phyloP scores from a whole-genome alignment of 768 basidiomycete genomes.

The Boletus tylopilopsis region DNA sequence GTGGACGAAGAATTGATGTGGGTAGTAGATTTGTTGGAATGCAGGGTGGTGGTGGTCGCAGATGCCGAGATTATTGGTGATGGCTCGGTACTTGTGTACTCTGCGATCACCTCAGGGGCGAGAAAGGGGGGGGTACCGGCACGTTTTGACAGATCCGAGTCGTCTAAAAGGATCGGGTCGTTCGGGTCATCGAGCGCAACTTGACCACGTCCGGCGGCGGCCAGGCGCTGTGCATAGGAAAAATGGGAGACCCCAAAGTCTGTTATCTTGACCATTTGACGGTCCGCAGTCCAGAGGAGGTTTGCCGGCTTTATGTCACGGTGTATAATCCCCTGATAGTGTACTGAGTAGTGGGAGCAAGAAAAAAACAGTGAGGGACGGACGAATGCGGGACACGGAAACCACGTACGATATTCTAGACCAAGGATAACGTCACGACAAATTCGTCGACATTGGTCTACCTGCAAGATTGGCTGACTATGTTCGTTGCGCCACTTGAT shows the following conservation, averaged over 20 bases:
- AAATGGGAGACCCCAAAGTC: conserved; percentile 99
- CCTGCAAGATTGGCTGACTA: conserved; percentile 69
- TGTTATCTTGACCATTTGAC: conserved; percentile 89
- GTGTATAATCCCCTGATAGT: conserved; percentile 97
- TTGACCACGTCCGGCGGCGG: conserved; percentile 48
- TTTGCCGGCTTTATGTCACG: conserved; percentile 99
- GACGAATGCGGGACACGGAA: conserved; percentile 4
- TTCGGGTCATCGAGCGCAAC: conserved; percentile 41
- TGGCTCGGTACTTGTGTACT: conserved; percentile 42
- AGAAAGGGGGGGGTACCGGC: conserved; percentile 96
- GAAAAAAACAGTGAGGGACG: conserved; percentile 1
- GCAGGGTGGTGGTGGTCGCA: conserved; percentile 29
- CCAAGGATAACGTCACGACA: conserved; percentile 93
- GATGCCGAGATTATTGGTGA: conserved; percentile 32
- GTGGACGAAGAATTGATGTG: conserved; percentile 31
- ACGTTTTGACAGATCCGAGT: conserved; percentile 82
- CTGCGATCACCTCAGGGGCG: conserved; percentile 90
- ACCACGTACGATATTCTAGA: conserved; percentile 84
- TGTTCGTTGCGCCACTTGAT: conserved; percentile 78
- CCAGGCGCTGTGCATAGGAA: conserved; percentile 81
- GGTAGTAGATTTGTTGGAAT: conserved; percentile 26
- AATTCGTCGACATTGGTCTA: conserved; percentile 81
- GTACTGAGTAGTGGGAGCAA: conserved; percentile 52
- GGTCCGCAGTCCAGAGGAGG: conserved; percentile 85
- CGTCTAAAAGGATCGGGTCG: conserved; percentile 72